A percentile compares a stretch with the other conserved stretches of the same genome.
phyloP scores from a whole-genome alignment of 495 filamentous ascomycete genomes.

The Jackrogersella multiformis region DNA sequence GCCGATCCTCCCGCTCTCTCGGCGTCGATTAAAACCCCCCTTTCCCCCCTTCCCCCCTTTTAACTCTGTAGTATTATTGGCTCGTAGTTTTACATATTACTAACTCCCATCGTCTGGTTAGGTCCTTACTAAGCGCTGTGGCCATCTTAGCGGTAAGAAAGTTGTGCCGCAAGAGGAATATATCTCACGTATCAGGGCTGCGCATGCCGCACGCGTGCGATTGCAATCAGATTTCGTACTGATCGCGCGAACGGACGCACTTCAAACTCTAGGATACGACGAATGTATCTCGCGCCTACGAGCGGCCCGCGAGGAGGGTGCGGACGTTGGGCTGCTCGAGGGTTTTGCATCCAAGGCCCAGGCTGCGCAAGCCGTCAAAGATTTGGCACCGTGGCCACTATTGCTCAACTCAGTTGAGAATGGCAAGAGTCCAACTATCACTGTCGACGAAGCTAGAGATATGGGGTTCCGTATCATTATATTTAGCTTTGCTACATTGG shows the following conservation, averaged over 20 bases:
- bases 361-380: slow-evolving; percentile 60
- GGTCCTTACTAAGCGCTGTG: slow-evolving; percentile 67
- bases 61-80: too few species aligned
- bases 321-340: slow-evolving; percentile 72
- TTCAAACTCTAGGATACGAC: slow-evolving; percentile 68
- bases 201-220: slow-evolving; percentile 51
- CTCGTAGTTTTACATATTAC: background rate
- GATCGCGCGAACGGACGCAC: slow-evolving; percentile 71
- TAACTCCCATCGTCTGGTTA: slow-evolving; percentile 4
- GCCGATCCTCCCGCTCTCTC: too few species aligned
- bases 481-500: slow-evolving; percentile 62
- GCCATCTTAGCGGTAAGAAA: slow-evolving; percentile 68
- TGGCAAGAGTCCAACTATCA: slow-evolving; percentile 66
- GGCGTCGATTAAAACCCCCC: too few species aligned
- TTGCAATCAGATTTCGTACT: slow-evolving; percentile 66
- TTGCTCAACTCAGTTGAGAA: slow-evolving; percentile 72
- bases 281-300: slow-evolving; percentile 46
- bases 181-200: slow-evolving; percentile 64
- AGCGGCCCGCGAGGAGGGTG: slow-evolving; percentile 66
- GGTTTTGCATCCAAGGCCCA: slow-evolving; percentile 67
- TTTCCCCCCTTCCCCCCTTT: too few species aligned
- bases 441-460: slow-evolving; percentile 63
- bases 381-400: slow-evolving; percentile 66
- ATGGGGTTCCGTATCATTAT: slow-evolving; percentile 75
- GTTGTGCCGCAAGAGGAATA: slow-evolving; percentile 66